A percentile compares a stretch with the other conserved stretches of the same genome.
These are phyloP conservation scores for Lepidium africanum DNA, from an alignment of 345 rosid genomes.

Conservation along the genomic window DNA sequence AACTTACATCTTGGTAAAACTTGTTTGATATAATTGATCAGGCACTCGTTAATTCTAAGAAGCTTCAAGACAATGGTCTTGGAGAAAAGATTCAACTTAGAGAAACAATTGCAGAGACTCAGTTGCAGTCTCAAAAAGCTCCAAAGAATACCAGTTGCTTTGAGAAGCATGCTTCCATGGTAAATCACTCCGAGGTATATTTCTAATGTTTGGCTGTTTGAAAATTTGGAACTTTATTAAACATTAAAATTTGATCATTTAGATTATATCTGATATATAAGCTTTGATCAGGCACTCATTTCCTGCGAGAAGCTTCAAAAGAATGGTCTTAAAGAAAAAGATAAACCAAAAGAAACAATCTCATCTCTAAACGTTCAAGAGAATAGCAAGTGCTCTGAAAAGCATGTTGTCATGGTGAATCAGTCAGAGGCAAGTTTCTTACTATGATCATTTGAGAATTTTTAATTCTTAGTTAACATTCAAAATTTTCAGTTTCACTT, in stretches of 20 bases:
- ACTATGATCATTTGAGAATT: not conserved
- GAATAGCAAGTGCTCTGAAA: slow-evolving; percentile 26
- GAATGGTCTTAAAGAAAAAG: slow-evolving; percentile 39
- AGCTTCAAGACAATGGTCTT: too few species aligned
- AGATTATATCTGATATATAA: not conserved
- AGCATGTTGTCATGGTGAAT: slow-evolving; percentile 19
- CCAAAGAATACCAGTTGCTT: not conserved
- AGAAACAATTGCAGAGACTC: too few species aligned
- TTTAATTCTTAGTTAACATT: slow-evolving; percentile 27
- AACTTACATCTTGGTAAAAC: slow-evolving; percentile 39
- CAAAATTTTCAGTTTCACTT: slow-evolving; percentile 30
- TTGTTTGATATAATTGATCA: slow-evolving; percentile 30
- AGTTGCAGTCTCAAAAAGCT: too few species aligned
- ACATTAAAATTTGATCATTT: slow-evolving; percentile 10
- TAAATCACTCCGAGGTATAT: not conserved
- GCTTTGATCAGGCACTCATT: slow-evolving; percentile 35
- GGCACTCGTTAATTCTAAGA: too few species aligned
- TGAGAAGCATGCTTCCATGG: not conserved
- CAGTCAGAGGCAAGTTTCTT: not conserved
- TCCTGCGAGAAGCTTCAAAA: slow-evolving; percentile 45
- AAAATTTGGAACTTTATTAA: slow-evolving; percentile 25
- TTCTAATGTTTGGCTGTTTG: not conserved
- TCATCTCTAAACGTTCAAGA: slow-evolving; percentile 28
- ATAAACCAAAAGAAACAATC: slow-evolving; percentile 28
- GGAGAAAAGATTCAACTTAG: not conserved